Evolutionary conservation across 192 early-diverging fungal species (phyloP), one percentile per base, ranked within the genome.

Genomic region (Backusella tuberculispora): DNA sequence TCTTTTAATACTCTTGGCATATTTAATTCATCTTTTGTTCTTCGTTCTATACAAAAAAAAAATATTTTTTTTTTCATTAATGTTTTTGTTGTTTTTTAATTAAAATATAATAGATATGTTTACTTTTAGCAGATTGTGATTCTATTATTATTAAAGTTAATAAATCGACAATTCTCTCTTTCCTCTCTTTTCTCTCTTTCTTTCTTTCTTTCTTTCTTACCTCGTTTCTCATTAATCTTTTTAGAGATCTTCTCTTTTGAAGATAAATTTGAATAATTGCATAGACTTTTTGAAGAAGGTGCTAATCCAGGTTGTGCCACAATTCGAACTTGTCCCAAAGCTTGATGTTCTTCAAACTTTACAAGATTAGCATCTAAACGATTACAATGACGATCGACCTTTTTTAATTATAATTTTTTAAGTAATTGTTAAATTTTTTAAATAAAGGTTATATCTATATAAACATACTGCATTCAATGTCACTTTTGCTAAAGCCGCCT

Each of bases 401-500:
- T 34, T 60, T 60, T 5, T 50, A n/a, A 19, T 0, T 43, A 66
- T 66, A 34, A 5, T 4, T 66, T 34, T 34, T 34, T 34, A 34
- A 34, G 29, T 34, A 34, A 34, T n/a, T n/a, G n/a, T n/a, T n/a
- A n/a, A 34, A 5, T 4, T 66, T 34, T 34, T 34, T 34, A 34
- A 34, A 2, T 34, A 34, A 34, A n/a, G 29, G 29, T 34, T 34
- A 34, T 34, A 34, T 34, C 0, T 34, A 6, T n/a, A n/a, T n/a
- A 50, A 21, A 60, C 82, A 3, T 77, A 97, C 96, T 79, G 94
- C 85, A 69, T 99, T 96, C 73, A 95, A 98, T 0, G 96, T 97
- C 42, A 96, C 91, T 48, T 92, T 92, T 8, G 97, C 97, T 24
- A 99, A 76, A 0, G 94, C 89, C 4, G 97, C 95, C 71, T 97